These are phyloP conservation scores for Comarum palustre DNA, from an alignment of 306 rosid genomes.

Conservation along the genomic window DNA sequence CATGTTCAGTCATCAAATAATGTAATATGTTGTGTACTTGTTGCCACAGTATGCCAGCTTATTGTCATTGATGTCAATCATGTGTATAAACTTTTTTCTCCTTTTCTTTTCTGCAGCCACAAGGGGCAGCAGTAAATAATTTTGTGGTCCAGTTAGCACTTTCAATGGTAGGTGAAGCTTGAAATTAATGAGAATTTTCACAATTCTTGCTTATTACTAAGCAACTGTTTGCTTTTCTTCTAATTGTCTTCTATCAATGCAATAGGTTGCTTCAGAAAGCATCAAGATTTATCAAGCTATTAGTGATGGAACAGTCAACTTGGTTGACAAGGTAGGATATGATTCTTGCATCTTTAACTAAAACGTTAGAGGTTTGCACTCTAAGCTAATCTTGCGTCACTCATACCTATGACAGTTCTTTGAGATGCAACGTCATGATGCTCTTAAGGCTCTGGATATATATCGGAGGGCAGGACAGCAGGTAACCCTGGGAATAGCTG, in stretches of 20 bases:
- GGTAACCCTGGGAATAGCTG: conserved; percentile 42
- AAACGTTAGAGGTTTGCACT: conserved; percentile 20
- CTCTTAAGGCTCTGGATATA: conserved; percentile 83
- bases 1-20: conserved; percentile 6
- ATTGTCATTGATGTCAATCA: not conserved
- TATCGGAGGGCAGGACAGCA: conserved; percentile 92
- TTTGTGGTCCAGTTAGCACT: conserved; percentile 84
- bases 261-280: conserved; percentile 92
- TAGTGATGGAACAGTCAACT: conserved; percentile 88
- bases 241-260: conserved; percentile 31
- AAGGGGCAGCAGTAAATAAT: conserved; percentile 90
- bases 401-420: conserved; percentile 63
- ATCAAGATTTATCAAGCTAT: conserved; percentile 91
- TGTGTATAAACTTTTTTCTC: not conserved
- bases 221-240: conserved; percentile 4
- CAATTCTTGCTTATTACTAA: conserved; percentile 12
- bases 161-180: conserved; percentile 61
- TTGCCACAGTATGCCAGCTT: not conserved
- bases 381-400: conserved; percentile 29
- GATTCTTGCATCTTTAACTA: conserved; percentile 24
- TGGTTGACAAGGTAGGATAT: conserved; percentile 89
- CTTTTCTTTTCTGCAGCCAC: conserved; percentile 61
- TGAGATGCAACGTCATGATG: conserved; percentile 92
- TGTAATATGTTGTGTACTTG: conserved; percentile 7
- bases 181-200: conserved; percentile 12